Percentiles rank a stretch among this genome's conserved stretches.
Evolutionary conservation across 176 grass and related monocot species (phyloP).

Genomic region (Poa pratensis): DNA sequence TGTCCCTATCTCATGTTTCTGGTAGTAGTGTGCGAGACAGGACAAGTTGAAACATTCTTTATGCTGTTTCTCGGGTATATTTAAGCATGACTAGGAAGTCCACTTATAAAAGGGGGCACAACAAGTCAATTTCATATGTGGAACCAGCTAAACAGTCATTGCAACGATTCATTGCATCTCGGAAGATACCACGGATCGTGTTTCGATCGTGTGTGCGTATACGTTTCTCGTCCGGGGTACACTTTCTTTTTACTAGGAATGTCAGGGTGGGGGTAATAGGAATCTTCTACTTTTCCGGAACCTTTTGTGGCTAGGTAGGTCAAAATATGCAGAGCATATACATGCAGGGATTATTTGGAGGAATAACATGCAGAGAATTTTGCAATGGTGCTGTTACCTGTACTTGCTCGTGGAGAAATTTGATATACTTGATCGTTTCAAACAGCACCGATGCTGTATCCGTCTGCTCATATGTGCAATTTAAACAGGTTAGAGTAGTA

Average conservation of each 20-base stretch:
- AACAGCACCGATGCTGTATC: slow-evolving; percentile 91
- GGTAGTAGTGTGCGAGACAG: slow-evolving; percentile 33
- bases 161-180: slow-evolving; percentile 50
- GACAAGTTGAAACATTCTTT: slow-evolving; percentile 59
- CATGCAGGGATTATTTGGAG: background rate
- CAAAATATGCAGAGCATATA: slow-evolving; percentile 34
- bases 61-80: slow-evolving; percentile 40
- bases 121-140: slow-evolving; percentile 58
- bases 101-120: slow-evolving; percentile 43
- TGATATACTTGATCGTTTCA: slow-evolving; percentile 89
- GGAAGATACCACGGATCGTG: slow-evolving; percentile 35
- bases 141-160: slow-evolving; percentile 59
- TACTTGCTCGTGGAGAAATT: slow-evolving; percentile 92
- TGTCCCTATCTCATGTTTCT: slow-evolving; percentile 53
- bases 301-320: slow-evolving; percentile 53
- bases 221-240: slow-evolving; percentile 23
- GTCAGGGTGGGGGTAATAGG: slow-evolving; percentile 30
- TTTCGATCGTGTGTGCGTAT: background rate
- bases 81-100: slow-evolving; percentile 57
- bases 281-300: slow-evolving; percentile 35
- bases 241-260: slow-evolving; percentile 49
- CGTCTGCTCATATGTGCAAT: slow-evolving; percentile 57
- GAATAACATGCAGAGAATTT: background rate
- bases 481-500: background rate
- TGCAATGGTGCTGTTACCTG: slow-evolving; percentile 50